Evolutionary conservation across 441 rosid species (phyloP), one percentile per base, ranked within the genome.

Genomic region (Erodium moschatum): DNA sequence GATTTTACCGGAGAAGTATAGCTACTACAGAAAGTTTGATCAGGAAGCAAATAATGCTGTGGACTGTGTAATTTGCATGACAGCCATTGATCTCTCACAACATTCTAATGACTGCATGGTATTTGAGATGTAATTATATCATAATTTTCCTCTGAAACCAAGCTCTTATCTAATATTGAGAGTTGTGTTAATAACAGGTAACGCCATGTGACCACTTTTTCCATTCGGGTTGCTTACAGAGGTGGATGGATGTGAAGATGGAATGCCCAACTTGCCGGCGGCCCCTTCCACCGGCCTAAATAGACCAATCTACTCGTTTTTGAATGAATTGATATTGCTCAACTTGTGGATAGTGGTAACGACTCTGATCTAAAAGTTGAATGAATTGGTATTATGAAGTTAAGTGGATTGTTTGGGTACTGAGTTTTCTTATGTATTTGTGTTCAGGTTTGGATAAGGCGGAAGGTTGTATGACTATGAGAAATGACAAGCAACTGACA

Each of bases 231-330:
- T 94, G 98, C 78, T 83, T 94, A 74, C 97, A 88, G 81, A 85
- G 94, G 79, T 89, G 97, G 97, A 91, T 94, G 98, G 98, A 94
- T 77, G 84, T 94, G 80, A 94, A 94, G 84, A 94, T 94, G 98
- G 98, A 94, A 79, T 89, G 98, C 70, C 98, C 97, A 61, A 94
- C 98, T 64, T 94, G 98, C 79, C 89, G 98, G 74, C 91, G 97
- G 48, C 74, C 89, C 3, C 79, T 94, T 56, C 98, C 98, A 24
- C 89, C 98, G 66, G 96, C 93, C 64, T 89, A 82, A 85, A 72
- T 74, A 50, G 54, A 16, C 10, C 0, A 13, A 66, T 70, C 72
- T 56, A 56, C 75, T 67, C 75, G 80, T 81, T 68, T 54, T 70
- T 80, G 77, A 77, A 74, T 62, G 82, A 70, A 64, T 73, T 61